Evolutionary conservation across 768 basidiomycete species (phyloP), one percentile per base, ranked within the genome.

Genomic region (Chiua virens): DNA sequence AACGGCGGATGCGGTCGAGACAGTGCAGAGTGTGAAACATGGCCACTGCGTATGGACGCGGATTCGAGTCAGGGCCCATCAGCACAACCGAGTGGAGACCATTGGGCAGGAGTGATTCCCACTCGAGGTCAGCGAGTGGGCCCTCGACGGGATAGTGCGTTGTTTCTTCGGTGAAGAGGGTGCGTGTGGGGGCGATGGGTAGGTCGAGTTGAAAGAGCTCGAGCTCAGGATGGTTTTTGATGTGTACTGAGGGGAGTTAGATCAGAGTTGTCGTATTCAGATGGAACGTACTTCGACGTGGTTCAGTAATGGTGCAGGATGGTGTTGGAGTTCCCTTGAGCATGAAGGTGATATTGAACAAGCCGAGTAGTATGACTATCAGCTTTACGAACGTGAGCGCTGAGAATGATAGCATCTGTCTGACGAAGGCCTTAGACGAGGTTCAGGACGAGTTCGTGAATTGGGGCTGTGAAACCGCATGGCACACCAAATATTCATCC

Each of bases 11-110:
- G 17, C 74, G 55, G 38, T 75, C 59, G 54, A 76, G 61, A 49
- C 75, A 75, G 21, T 72, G 71, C 1, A 77, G 60, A 32, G 71
- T 67, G 59, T 77, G 75, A 35, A 77, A 66, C 59, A 76, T 69
- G 28, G 66, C 49, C 27, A 75, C 53, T 9, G 69, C 68, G 53
- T 68, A 74, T 3, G 73, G 66, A 15, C 64, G 62, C 2, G 35
- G 36, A 3, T 15, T 7, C 3, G 52, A 18, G 23, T 54, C 47
- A 4, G 50, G 45, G 5, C 56, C 56, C 34, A 64, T 34, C 22
- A 50, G 28, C 8, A 65, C 44, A n/a, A 65, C 38, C 0, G 61
- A 64, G 35, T 58, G 42, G 46, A 64, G 60, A 0, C 43, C 54
- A 1, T 40, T 40, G 15, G 63, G 63, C 2, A 65, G 55, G 41